Base-by-base conservation (phyloP, 495 filamentous ascomycete genomes). In the Recurvomyces mirabilis region DNA sequence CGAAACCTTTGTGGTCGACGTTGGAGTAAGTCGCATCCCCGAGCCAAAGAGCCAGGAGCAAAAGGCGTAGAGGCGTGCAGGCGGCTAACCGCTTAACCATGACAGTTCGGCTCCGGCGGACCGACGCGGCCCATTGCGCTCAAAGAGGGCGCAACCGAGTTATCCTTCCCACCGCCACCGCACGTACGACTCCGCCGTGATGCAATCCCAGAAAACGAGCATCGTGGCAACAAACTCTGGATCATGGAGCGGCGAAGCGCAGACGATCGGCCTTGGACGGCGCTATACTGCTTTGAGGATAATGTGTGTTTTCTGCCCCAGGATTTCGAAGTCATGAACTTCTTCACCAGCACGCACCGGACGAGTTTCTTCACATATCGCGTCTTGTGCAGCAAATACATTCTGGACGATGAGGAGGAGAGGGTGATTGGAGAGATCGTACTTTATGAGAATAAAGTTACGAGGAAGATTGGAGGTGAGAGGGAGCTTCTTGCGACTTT, bases 261-360 rank as follows among this genome's bases (percentile, higher is more conserved):
- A 5, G 31, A 53, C 0, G 59, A 60, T 0, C 53, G 56, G 36
- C 59, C 63, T 24, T 85, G 78, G 73, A 62, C 68, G 40, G 58
- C 67, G 0, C 69, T 71, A 39, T 84, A 82, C 47, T 65, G 64
- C 38, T 83, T 84, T 56, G 60, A 65, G 3, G 68, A 46, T 22
- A 7, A 76, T 47, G 44, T 73, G 19, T 81, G 79, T 59, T 82
- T 77, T 37, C 60, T 73, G 17, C 71, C 68, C 33, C 54, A 60
- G 29, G 81, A 83, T 48, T 84, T 73, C 55, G 71, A 72, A 22
- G 63, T 80, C 4, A 78, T 86, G 60, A 86, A 80, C 61, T 68
- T 70, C 42, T 68, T 49, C 51, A 70, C 67, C 6, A 72, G 68
- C 57, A 62, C 65, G 32, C 60, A 55, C 22, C 60, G 58, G 41